Conservation (phyloP, 352 stramenopile genomes). For the Pythium scleroteichum region DNA sequence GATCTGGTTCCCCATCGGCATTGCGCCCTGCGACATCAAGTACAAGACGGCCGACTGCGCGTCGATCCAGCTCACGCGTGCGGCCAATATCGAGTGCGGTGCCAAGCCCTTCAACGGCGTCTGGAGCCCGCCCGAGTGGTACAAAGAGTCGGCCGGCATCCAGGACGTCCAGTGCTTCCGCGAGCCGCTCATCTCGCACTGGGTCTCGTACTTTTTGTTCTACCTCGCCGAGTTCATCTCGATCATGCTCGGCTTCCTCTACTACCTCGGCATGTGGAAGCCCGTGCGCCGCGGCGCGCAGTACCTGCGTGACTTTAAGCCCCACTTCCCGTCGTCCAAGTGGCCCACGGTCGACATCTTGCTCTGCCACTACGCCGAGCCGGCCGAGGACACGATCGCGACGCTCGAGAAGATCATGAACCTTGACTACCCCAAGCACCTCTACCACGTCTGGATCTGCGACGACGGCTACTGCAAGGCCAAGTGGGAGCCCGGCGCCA, state of each 20-base stretch:
- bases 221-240: slow-evolving; percentile 38
- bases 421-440: slow-evolving; percentile 50
- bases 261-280: slow-evolving; percentile 59
- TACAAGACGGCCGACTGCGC: slow-evolving; percentile 49
- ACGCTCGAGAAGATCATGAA: slow-evolving; percentile 53
- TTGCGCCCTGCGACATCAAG: slow-evolving; percentile 69
- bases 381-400: slow-evolving; percentile 45
- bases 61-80: slow-evolving; percentile 58
- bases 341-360: slow-evolving; percentile 50
- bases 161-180: slow-evolving; percentile 56
- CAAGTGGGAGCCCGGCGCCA: slow-evolving; percentile 45
- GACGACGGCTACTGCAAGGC: slow-evolving; percentile 55
- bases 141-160: slow-evolving; percentile 44
- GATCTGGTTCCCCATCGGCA: slow-evolving; percentile 85
- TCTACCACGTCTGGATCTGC: slow-evolving; percentile 45
- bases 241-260: slow-evolving; percentile 37
- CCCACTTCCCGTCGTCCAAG: slow-evolving; percentile 40
- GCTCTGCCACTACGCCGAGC: slow-evolving; percentile 57
- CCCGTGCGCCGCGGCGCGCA: slow-evolving; percentile 46
- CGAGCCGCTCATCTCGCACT: slow-evolving; percentile 40
- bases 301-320: slow-evolving; percentile 51
- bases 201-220: slow-evolving; percentile 42
- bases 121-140: slow-evolving; percentile 36
- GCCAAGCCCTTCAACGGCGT: slow-evolving; percentile 59
- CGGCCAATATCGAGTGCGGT: slow-evolving; percentile 49